Percentiles rank a stretch among this genome's conserved stretches.
phyloP scores from a whole-genome alignment of 83 land plant species.

The Diphasiastrum complanatum region DNA sequence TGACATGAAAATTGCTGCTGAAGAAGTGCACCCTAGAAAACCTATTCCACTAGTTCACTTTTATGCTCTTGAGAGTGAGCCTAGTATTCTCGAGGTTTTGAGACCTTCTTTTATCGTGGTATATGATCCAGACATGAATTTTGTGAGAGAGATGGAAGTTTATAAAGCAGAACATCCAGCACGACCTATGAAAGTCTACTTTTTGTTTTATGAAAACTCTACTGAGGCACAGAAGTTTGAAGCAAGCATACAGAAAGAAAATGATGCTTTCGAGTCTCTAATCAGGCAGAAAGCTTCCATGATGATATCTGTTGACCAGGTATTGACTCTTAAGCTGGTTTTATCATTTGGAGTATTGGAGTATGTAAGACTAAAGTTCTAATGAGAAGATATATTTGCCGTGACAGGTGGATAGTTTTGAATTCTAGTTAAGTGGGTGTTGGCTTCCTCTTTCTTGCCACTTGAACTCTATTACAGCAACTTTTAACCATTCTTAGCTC shows the following conservation, averaged over 20 bases:
- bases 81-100: conserved; percentile 59
- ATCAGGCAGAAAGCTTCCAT: conserved; percentile 94
- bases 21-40: conserved; percentile 26
- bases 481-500: too few species aligned
- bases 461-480: too few species aligned
- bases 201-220: conserved; percentile 90
- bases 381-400: too few species aligned
- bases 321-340: too few species aligned
- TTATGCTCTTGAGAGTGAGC: conserved; percentile 82
- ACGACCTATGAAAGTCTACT: conserved; percentile 72
- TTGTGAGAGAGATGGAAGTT: conserved; percentile 96
- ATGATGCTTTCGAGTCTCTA: conserved; percentile 85
- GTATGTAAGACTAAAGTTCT: too few species aligned
- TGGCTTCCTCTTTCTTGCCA: too few species aligned
- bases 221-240: conserved; percentile 88
- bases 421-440: too few species aligned
- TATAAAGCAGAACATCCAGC: conserved; percentile 77
- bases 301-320: conserved; percentile 98
- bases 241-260: conserved; percentile 83
- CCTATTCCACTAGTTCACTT: conserved; percentile 63
- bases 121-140: conserved; percentile 89
- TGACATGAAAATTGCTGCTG: neutral
- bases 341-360: too few species aligned
- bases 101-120: conserved; percentile 74
- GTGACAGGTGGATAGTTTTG: too few species aligned